phyloP scores from a whole-genome alignment of 129 eudicot genomes.

The Mikania micrantha region DNA sequence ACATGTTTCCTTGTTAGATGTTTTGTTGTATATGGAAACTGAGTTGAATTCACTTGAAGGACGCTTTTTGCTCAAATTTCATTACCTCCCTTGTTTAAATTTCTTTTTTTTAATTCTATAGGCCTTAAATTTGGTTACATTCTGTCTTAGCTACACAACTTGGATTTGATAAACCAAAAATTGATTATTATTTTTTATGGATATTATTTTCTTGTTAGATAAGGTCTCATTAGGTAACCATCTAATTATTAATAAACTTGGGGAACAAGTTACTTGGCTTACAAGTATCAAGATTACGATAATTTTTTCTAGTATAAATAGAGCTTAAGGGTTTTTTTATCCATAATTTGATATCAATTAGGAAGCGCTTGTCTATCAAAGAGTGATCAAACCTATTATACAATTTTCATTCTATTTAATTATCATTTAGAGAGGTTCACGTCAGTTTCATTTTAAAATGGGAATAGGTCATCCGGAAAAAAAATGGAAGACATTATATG shows the following conservation, averaged over 20 bases:
- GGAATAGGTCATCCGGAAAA: not conserved
- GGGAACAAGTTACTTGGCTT: not conserved
- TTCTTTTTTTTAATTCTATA: not conserved
- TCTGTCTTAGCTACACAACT: too few species aligned
- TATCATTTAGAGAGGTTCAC: not conserved
- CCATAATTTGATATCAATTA: too few species aligned
- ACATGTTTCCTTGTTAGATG: not conserved
- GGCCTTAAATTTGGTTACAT: not conserved
- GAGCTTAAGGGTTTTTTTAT: too few species aligned
- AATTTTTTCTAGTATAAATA: too few species aligned
- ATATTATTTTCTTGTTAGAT: too few species aligned
- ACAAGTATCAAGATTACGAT: too few species aligned
- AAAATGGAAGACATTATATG: not conserved
- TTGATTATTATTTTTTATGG: not conserved
- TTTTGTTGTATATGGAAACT: not conserved
- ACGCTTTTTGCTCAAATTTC: not conserved
- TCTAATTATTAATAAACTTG: not conserved
- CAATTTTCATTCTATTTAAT: not conserved
- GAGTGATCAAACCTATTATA: not conserved
- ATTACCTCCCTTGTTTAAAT: not conserved
- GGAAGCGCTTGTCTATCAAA: too few species aligned
- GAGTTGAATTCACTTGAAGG: not conserved
- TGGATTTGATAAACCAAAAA: not conserved
- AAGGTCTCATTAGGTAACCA: too few species aligned
- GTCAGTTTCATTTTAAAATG: not conserved